A percentile compares a stretch with the other conserved stretches of the same genome.
Evolutionary conservation across 1,284 basidiomycete genomes (phyloP).

Genomic region (Hemileia vastatrix): DNA sequence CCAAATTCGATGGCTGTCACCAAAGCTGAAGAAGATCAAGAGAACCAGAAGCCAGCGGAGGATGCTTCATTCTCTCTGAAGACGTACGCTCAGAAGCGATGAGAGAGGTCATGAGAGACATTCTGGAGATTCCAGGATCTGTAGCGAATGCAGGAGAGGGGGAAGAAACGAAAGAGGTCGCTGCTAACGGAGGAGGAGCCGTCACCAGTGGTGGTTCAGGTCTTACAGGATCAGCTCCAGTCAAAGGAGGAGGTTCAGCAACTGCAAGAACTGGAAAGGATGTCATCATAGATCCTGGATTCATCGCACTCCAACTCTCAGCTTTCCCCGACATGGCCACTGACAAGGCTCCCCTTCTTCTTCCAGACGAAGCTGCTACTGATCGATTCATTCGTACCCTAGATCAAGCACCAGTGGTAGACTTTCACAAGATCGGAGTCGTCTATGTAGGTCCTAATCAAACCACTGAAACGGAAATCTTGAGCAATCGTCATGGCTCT

Average conservation of each 20-base stretch:
- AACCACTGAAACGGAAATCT: constrained; percentile 36
- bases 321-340: constrained; percentile 36
- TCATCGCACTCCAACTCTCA: constrained; percentile 41
- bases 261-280: no score
- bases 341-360: no score
- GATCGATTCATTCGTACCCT: constrained; percentile 36
- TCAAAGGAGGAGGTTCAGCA: background rate
- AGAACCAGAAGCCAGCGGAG: background rate
- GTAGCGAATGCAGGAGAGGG: background rate
- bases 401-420: constrained; percentile 41
- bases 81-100: constrained; percentile 18
- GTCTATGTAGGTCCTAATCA: constrained; percentile 40
- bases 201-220: background rate
- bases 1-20: background rate
- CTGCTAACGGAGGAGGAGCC: background rate
- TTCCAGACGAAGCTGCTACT: constrained; percentile 35
- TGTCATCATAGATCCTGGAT: constrained; percentile 36
- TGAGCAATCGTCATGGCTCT: constrained; percentile 40
- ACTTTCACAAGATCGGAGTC: constrained; percentile 44
- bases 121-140: constrained; percentile 15
- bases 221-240: background rate
- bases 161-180: background rate
- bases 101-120: constrained; percentile 31
- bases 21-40: background rate
- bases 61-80: background rate